Percentiles rank a stretch among this genome's conserved stretches.
phyloP scores from a whole-genome alignment of 2,329 filamentous ascomycete genomes.

The Apiospora malaysiana region DNA sequence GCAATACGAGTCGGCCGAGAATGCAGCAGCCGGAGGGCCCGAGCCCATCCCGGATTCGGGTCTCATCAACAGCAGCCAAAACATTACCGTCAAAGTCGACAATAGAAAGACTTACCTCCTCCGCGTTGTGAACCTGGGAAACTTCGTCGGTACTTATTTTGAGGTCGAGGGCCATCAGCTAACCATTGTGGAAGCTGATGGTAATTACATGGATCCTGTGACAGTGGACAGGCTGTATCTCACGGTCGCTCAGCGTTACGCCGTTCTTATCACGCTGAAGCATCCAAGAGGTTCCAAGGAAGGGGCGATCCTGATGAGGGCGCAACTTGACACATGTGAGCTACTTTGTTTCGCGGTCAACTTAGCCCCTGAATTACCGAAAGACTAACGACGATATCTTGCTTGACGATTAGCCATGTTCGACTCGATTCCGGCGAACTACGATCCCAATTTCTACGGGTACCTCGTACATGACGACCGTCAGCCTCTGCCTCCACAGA shows the following conservation, averaged over 20 bases:
- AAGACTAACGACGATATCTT: not conserved
- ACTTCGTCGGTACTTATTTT: constrained; percentile 70
- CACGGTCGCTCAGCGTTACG: constrained; percentile 69
- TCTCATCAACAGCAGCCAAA: constrained; percentile 53
- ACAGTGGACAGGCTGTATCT: constrained; percentile 70
- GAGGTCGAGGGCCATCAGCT: constrained; percentile 73
- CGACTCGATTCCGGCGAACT: constrained; percentile 65
- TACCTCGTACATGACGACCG: constrained; percentile 64
- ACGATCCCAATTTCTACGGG: constrained; percentile 73
- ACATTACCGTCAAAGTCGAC: constrained; percentile 47
- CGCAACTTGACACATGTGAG: not conserved
- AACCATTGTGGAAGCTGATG: constrained; percentile 75
- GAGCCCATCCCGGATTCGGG: constrained; percentile 15
- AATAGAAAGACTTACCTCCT: constrained; percentile 56
- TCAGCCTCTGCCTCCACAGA: not conserved
- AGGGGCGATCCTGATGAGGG: not conserved
- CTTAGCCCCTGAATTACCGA: not conserved
- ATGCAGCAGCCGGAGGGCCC: constrained; percentile 43
- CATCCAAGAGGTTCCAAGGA: constrained; percentile 41
- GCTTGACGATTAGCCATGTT: not conserved
- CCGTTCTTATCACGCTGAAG: constrained; percentile 67
- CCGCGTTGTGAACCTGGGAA: constrained; percentile 70
- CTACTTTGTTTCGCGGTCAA: not conserved
- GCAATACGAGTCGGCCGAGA: not conserved
- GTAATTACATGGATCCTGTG: constrained; percentile 67